Conservation (phyloP, 495 filamentous ascomycete genomes). For the Massariosphaeria phaeospora region DNA sequence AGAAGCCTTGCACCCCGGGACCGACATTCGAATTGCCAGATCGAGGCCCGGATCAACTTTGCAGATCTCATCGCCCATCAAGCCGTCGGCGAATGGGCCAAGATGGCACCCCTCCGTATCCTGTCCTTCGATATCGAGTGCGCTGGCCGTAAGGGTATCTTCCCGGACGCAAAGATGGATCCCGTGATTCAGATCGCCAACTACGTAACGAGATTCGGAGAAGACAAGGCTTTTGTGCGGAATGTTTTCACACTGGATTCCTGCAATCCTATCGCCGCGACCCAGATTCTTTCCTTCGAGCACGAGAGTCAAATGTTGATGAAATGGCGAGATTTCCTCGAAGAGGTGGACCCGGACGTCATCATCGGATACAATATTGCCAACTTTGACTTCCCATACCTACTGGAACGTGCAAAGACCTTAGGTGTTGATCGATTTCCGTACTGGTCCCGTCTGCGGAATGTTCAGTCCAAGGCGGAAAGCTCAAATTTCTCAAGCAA, state of each 20-base stretch:
- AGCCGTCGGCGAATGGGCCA: conserved; percentile 92
- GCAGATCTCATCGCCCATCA: conserved; percentile 78
- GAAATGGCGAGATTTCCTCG: conserved; percentile 82
- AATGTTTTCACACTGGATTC: conserved; percentile 94
- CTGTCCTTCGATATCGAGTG: conserved; percentile 99
- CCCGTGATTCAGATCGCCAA: conserved; percentile 99
- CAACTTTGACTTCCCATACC: conserved; percentile 98
- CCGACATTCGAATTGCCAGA: conserved; percentile 85
- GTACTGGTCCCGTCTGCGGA: conserved; percentile 73
- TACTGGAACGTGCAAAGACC: conserved; percentile 82
- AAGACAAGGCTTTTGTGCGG: conserved; percentile 88
- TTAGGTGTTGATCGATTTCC: conserved; percentile 72
- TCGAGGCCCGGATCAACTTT: conserved; percentile 82
- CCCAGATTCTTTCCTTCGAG: conserved; percentile 78
- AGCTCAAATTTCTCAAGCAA: conserved; percentile 91
- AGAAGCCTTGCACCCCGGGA: conserved; percentile 54
- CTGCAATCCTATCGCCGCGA: conserved; percentile 89
- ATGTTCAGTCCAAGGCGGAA: conserved; percentile 59
- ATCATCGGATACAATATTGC: conserved; percentile 99
- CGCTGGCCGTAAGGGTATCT: conserved; percentile 93
- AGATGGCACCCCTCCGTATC: conserved; percentile 92
- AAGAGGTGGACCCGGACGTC: conserved; percentile 90
- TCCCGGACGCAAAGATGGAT: conserved; percentile 85
- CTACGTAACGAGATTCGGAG: conserved; percentile 92
- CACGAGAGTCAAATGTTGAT: conserved; percentile 80